Conservation (phyloP, 2,329 filamentous ascomycete genomes). For the Xylaria sp. region DNA sequence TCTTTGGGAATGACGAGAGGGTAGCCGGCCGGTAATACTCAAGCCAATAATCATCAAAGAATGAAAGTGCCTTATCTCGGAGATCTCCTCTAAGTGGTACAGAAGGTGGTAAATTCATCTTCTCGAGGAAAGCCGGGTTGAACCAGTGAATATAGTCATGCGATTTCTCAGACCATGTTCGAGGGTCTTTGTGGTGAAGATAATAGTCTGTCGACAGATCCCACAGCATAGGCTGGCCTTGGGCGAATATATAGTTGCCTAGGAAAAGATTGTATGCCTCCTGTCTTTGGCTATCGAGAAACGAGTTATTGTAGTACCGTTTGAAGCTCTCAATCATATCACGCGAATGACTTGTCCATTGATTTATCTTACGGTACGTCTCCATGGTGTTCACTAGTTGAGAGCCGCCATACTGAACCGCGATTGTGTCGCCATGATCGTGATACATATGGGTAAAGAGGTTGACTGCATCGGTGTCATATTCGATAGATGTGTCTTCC, state of each 20-base stretch:
- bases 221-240: conserved; percentile 95
- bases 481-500: conserved; percentile 80
- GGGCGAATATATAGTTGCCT: conserved; percentile 90
- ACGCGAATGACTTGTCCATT: conserved; percentile 96
- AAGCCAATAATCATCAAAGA: conserved; percentile 94
- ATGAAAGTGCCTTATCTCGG: conserved; percentile 61
- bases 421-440: conserved; percentile 96
- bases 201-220: conserved; percentile 96
- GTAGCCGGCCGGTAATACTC: conserved; percentile 94
- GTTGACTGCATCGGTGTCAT: conserved; percentile 95
- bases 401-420: conserved; percentile 95
- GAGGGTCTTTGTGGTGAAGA: conserved; percentile 88
- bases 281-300: conserved; percentile 95
- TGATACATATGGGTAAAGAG: conserved; percentile 99
- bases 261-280: conserved; percentile 98
- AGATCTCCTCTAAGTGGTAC: conserved; percentile 53
- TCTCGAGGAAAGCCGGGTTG: conserved; percentile 76
- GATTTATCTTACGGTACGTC: conserved; percentile 98
- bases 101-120: conserved; percentile 66
- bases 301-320: conserved; percentile 98
- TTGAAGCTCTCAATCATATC: conserved; percentile 99
- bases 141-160: conserved; percentile 91
- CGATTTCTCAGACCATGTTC: conserved; percentile 72
- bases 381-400: conserved; percentile 99
- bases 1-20: conserved; percentile 88